Conservation (phyloP, 2,329 filamentous ascomycete genomes). For the Hymenoscyphus fructigenus region DNA sequence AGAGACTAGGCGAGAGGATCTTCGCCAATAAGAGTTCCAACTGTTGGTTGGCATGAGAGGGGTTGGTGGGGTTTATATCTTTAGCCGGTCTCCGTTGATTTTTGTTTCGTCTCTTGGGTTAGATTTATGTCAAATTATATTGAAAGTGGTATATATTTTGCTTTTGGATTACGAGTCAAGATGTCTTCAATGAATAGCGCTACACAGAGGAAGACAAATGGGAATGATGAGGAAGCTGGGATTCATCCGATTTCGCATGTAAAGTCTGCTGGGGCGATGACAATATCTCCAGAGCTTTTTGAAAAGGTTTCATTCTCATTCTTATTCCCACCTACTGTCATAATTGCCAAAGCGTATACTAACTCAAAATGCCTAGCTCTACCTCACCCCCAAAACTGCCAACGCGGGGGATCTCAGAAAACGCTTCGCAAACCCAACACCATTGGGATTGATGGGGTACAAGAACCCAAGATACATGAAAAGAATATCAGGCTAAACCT, state of each 20-base stretch:
- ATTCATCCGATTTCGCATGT: slow-evolving; percentile 13
- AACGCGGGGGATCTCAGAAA: slow-evolving; percentile 22
- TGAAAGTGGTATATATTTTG: background rate
- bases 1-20: background rate
- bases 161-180: background rate
- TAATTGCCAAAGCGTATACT: background rate
- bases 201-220: slow-evolving; percentile 3
- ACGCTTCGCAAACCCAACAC: slow-evolving; percentile 29
- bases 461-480: background rate
- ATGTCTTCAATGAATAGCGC: slow-evolving; percentile 10
- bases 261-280: slow-evolving; percentile 23
- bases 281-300: slow-evolving; percentile 29
- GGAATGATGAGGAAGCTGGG: slow-evolving; percentile 3
- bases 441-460: slow-evolving; percentile 29
- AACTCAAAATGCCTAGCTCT: slow-evolving; percentile 17
- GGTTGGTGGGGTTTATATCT: background rate
- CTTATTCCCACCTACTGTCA: background rate
- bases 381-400: slow-evolving; percentile 25
- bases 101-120: background rate
- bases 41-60: background rate
- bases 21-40: background rate
- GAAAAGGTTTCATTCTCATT: slow-evolving; percentile 22
- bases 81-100: background rate
- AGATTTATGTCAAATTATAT: background rate
- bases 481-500: background rate